Evolutionary conservation across 2,329 filamentous ascomycete species (phyloP), one percentile per base, ranked within the genome.

Genomic region (Paracamarosporium sp.): DNA sequence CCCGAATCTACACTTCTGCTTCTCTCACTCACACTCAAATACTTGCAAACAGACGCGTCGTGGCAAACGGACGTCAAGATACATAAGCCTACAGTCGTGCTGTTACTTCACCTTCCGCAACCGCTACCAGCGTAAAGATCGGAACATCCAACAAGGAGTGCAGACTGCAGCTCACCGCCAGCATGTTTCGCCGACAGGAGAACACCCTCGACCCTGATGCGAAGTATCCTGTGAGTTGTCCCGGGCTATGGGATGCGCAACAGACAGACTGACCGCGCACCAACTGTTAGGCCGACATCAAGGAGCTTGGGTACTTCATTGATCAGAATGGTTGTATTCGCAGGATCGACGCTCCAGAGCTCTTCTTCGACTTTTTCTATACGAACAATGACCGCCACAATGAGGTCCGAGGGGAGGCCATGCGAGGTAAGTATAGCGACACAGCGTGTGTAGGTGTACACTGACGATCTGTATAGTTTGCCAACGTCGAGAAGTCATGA

Each of bases 271-370:
- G 24, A 40, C 22, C 7, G 24, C 17, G 5, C 15, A 40, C 31
- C 25, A 40, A 22, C 8, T n/a, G 24, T 13, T 12, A 51, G 11
- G 77, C 82, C 0, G 81, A 90, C 66, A 80, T 98, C 27, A 79
- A 86, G 57, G 80, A 85, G 52, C 86, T 98, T 3, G 93, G 92
- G 90, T 94, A 93, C 77, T 93, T 91, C 72, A 77, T 96, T 77
- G 93, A 91, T 65, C 83, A 88, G 0, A 76, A 94, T 68, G 53
- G 47, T 22, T 56, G 53, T 36, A 85, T 97, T 60, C 88, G 90
- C 46, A 88, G 83, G 59, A 88, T 91, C 53, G 80, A 84, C 22
- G 80, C 92, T 33, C 88, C 90, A 0, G 83, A 89, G 27, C 81
- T 84, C 63, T 89, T 88, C 70, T 96, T 92, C 80, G 85, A 91